Conservation (phyloP, 495 filamentous ascomycete genomes). For the Aspergillus nanangensis region DNA sequence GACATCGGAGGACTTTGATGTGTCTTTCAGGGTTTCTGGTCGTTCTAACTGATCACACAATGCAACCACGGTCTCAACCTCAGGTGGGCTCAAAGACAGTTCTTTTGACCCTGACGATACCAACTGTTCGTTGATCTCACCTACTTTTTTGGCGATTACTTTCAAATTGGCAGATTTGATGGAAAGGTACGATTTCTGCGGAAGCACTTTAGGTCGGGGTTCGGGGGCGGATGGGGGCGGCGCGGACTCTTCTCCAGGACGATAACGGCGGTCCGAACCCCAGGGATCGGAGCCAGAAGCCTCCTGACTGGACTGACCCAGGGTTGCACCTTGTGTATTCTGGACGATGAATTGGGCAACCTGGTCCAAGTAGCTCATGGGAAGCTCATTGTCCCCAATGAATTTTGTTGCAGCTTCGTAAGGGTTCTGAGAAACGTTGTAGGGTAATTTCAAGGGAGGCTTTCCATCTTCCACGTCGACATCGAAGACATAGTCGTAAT, state of each 20-base stretch:
- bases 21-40: slow-evolving; percentile 26
- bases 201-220: slow-evolving; percentile 59
- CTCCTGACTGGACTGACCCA: slow-evolving; percentile 52
- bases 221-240: slow-evolving; percentile 27
- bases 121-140: slow-evolving; percentile 64
- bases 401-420: slow-evolving; percentile 92
- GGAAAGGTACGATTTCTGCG: slow-evolving; percentile 79
- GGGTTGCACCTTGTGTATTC: slow-evolving; percentile 81
- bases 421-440: slow-evolving; percentile 87
- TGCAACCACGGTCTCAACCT: slow-evolving; percentile 52
- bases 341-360: slow-evolving; percentile 89
- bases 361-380: slow-evolving; percentile 85
- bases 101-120: slow-evolving; percentile 66
- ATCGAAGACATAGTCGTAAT: slow-evolving; percentile 98
- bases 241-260: slow-evolving; percentile 58
- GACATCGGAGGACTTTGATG: slow-evolving; percentile 33
- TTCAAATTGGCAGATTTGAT: slow-evolving; percentile 58
- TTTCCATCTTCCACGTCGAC: slow-evolving; percentile 97
- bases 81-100: slow-evolving; percentile 65
- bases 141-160: slow-evolving; percentile 68
- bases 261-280: slow-evolving; percentile 73
- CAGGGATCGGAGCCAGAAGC: slow-evolving; percentile 61
- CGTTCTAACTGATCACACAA: slow-evolving; percentile 56
- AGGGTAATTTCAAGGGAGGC: slow-evolving; percentile 89
- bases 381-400: slow-evolving; percentile 83